These are phyloP conservation scores for Cladosporium colombiae DNA, from an alignment of 2,329 filamentous ascomycete species.

Conservation along the genomic window DNA sequence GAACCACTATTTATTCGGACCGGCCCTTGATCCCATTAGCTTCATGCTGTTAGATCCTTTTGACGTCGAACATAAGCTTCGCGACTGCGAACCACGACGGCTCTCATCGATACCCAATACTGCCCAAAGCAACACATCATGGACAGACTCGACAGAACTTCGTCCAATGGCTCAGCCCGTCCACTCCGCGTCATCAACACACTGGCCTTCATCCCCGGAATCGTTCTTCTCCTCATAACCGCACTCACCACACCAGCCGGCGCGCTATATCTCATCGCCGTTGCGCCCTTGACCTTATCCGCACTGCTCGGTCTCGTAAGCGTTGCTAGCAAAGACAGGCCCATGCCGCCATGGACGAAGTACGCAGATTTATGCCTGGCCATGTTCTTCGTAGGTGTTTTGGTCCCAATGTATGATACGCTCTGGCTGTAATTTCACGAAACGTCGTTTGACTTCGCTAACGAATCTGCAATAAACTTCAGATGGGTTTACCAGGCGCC, in stretches of 20 bases:
- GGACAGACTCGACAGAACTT: background rate
- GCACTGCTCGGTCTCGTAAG: constrained; percentile 4
- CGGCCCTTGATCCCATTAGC: constrained; percentile 4
- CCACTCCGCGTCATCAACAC: background rate
- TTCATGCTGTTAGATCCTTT: background rate
- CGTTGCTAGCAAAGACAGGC: background rate
- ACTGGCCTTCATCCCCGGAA: background rate
- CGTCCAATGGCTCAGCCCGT: background rate
- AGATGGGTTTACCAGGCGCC: background rate
- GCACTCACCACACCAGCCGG: background rate
- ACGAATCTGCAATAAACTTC: background rate
- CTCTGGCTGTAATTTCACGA: background rate
- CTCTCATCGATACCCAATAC: background rate
- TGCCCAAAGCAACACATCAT: background rate
- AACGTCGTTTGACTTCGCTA: background rate
- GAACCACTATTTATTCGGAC: background rate
- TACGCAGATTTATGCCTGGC: constrained; percentile 5
- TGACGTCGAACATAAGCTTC: background rate
- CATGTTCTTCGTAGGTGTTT: background rate
- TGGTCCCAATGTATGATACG: background rate
- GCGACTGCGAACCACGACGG: background rate
- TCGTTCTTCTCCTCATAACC: background rate
- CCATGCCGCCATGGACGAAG: background rate
- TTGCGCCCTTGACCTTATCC: constrained; percentile 7
- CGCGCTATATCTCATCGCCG: background rate